Base-by-base conservation (phyloP, 257 asterid species). In the Datura wrightii region DNA sequence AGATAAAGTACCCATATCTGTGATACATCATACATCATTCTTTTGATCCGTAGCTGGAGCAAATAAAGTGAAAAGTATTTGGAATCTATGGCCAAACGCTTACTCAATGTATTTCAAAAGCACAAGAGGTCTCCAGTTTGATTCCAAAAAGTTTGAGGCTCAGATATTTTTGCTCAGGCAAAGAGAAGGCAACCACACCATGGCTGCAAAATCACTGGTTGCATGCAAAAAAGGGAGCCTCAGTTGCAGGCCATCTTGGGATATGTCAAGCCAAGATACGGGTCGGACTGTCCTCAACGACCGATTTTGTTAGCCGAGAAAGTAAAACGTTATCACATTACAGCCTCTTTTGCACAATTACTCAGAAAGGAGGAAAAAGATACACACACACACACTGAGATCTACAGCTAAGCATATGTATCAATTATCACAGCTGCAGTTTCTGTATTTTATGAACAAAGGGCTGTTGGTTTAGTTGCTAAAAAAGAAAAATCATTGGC, bases 171-270 rank as follows among this genome's bases (percentile, higher is more conserved):
- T 19, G 54, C 55, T 42, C 55, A 8, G 52, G 3, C 52, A n/a
- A 70, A 71, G 79, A 71, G 79, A 71, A 4, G 1, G 10, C 79
- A 71, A 71, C 56, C 55, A 18, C 39, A 37, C 55, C 39, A 71
- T 42, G 79, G 79, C 86, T 83, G 85, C 89, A 71, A 86, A 82
- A 6, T 58, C 55, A 67, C 82, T 83, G 11, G 84, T 83, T 79
- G 86, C 85, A 79, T 37, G 79, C 37, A 44, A 60, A 13, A 62
- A 15, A 34, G 19, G 24, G 58, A 37, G 8, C 79, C 79, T 44
- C 11, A 71, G 2, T 18, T n/a, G 37, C 79, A 71, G 15, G 18
- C 5, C 55, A 70, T 70, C 79, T 34, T 16, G 65, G 65, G n/a
- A 54, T 58, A 15, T 16, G 63, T 31, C 63, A 5, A 41, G 71